These are phyloP conservation scores for Lactarius indigo DNA, from an alignment of 768 basidiomycete species.

Conservation along the genomic window DNA sequence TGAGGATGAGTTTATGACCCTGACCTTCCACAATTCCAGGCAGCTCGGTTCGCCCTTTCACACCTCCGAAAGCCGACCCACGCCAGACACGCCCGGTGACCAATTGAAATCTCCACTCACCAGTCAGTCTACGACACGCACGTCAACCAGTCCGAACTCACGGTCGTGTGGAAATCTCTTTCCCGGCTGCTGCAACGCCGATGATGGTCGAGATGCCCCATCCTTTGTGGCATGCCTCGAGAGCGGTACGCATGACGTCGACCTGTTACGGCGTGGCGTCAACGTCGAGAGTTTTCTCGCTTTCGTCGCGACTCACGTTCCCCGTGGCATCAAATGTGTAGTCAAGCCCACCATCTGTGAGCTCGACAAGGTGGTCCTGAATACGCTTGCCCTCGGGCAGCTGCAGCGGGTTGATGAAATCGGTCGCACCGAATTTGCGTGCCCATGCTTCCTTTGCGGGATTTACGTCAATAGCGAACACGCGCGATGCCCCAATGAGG, in stretches of 20 bases:
- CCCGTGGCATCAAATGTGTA: slow-evolving; percentile 98
- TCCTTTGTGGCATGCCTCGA: slow-evolving; percentile 99
- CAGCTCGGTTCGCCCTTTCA: slow-evolving; percentile 95
- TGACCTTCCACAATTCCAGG: slow-evolving; percentile 89
- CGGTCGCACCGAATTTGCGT: slow-evolving; percentile 88
- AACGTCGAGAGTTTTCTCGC: slow-evolving; percentile 8
- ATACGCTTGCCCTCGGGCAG: slow-evolving; percentile 79
- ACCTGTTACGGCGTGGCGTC: slow-evolving; percentile 44
- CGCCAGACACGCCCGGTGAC: slow-evolving; percentile 94
- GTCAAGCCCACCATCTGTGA: slow-evolving; percentile 96
- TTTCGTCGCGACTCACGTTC: slow-evolving; percentile 51
- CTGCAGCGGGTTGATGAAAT: slow-evolving; percentile 81
- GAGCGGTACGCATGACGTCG: slow-evolving; percentile 88
- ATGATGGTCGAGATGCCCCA: slow-evolving; percentile 98
- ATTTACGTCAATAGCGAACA: slow-evolving; percentile 94
- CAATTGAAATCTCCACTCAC: slow-evolving; percentile 43
- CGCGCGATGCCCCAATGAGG: slow-evolving; percentile 74
- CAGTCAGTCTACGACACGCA: slow-evolving; percentile 29
- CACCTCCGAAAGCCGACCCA: slow-evolving; percentile 94
- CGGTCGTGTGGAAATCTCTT: slow-evolving; percentile 53
- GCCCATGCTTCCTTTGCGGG: slow-evolving; percentile 84
- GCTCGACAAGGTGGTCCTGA: slow-evolving; percentile 84
- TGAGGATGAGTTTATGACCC: slow-evolving; percentile 15
- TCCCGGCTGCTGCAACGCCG: slow-evolving; percentile 94
- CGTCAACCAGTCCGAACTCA: slow-evolving; percentile 24